Evolutionary conservation across 2,329 filamentous ascomycete species (phyloP).

Genomic region (Epichloe sibirici): DNA sequence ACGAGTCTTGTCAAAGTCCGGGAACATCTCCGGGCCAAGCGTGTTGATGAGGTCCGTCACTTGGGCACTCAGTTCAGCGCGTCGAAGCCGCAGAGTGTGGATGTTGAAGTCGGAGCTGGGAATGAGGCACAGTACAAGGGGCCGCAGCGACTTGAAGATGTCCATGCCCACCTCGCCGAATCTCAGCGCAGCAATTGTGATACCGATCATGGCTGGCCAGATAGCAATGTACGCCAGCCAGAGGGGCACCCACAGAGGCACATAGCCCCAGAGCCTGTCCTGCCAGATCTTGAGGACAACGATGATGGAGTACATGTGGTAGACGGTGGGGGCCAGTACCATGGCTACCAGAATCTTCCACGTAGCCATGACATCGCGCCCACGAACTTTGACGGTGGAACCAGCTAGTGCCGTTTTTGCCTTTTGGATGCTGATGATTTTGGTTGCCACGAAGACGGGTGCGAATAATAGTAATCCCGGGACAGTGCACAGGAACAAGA

Average conservation of each 20-base stretch:
- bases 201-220: constrained; percentile 69
- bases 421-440: constrained; percentile 70
- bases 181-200: constrained; percentile 85
- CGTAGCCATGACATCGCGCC: constrained; percentile 80
- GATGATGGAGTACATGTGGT: constrained; percentile 66
- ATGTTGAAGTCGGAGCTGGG: constrained; percentile 78
- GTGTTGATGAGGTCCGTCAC: constrained; percentile 92
- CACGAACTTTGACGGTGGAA: constrained; percentile 79
- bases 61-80: constrained; percentile 63
- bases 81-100: constrained; percentile 58
- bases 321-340: constrained; percentile 69
- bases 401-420: constrained; percentile 73
- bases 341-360: constrained; percentile 89
- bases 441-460: constrained; percentile 75
- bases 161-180: constrained; percentile 99
- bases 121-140: constrained; percentile 72
- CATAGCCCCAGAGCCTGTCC: constrained; percentile 71
- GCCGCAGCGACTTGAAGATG: constrained; percentile 86
- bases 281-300: constrained; percentile 67
- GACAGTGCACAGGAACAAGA: constrained; percentile 70
- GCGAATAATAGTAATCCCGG: constrained; percentile 81
- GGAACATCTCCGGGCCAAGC: constrained; percentile 88
- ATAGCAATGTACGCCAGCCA: constrained; percentile 65
- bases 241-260: constrained; percentile 69
- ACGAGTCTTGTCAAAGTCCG: constrained; percentile 77